Conservation (phyloP, 495 filamentous ascomycete genomes). For the Podospora bellae-mahoneyi region DNA sequence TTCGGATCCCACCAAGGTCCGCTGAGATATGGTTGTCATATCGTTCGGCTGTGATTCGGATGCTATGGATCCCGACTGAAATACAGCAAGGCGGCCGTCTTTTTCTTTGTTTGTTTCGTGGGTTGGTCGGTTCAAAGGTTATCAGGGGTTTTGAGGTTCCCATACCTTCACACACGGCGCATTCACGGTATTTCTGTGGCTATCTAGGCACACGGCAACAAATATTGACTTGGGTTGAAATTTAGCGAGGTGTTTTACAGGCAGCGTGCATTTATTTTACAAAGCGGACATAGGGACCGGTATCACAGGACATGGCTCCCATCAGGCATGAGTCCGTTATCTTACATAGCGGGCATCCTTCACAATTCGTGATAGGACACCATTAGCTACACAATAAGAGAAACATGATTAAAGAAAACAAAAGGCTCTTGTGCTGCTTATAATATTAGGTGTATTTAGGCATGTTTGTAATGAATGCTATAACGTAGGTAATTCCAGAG, state of each 20-base stretch:
- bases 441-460: background rate
- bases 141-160: background rate
- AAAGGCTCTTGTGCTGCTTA: background rate
- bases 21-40: too few species aligned
- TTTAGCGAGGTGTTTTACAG: constrained; percentile 2
- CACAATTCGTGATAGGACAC: background rate
- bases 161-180: background rate
- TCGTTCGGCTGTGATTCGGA: constrained; percentile 43
- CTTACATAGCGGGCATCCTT: background rate
- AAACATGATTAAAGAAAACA: background rate
- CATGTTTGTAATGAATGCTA: background rate
- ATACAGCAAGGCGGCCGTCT: background rate
- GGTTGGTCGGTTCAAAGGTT: background rate
- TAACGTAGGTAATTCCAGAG: background rate
- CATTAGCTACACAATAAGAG: background rate
- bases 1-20: too few species aligned
- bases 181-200: background rate
- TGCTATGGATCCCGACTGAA: constrained; percentile 69
- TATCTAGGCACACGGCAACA: background rate
- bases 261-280: background rate
- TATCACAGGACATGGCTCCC: background rate
- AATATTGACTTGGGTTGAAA: constrained; percentile 2
- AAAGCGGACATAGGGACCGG: background rate
- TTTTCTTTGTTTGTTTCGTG: background rate
- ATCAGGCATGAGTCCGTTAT: background rate